These are phyloP conservation scores for Blastobotrys buckinghamii DNA, from an alignment of 1,139 yeast species.

Conservation along the genomic window DNA sequence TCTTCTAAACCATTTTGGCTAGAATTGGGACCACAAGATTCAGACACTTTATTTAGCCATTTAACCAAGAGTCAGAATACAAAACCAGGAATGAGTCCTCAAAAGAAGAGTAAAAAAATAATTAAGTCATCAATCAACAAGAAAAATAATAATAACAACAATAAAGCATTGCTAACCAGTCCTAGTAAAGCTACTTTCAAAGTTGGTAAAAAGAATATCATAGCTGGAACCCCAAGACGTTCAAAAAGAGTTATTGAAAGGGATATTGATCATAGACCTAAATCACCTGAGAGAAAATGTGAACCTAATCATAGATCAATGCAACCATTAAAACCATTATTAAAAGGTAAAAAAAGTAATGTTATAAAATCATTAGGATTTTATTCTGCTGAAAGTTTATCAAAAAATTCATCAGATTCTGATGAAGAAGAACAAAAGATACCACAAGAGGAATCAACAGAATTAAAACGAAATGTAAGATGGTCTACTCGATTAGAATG, in stretches of 20 bases:
- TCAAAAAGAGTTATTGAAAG: slow-evolving; percentile 17
- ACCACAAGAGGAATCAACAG: neutral
- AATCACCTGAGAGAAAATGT: slow-evolving; percentile 21
- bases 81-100: neutral
- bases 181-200: neutral
- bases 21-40: slow-evolving; percentile 2
- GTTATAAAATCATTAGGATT: slow-evolving; percentile 16
- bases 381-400: slow-evolving; percentile 22
- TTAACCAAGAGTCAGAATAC: neutral
- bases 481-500: neutral
- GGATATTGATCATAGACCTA: slow-evolving; percentile 14
- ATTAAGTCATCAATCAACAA: neutral
- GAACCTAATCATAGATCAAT: slow-evolving; percentile 20
- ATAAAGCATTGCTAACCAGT: neutral
- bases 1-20: slow-evolving; percentile 5
- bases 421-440: neutral
- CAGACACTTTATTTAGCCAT: neutral
- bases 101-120: neutral
- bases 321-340: slow-evolving; percentile 14
- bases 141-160: neutral
- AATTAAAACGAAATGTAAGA: neutral
- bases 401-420: neutral
- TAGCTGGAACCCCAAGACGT: slow-evolving; percentile 10
- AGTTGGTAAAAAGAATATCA: neutral
- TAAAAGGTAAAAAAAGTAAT: slow-evolving; percentile 13